phyloP scores from a whole-genome alignment of 257 asterid species.

The Fraxinus anomala region DNA sequence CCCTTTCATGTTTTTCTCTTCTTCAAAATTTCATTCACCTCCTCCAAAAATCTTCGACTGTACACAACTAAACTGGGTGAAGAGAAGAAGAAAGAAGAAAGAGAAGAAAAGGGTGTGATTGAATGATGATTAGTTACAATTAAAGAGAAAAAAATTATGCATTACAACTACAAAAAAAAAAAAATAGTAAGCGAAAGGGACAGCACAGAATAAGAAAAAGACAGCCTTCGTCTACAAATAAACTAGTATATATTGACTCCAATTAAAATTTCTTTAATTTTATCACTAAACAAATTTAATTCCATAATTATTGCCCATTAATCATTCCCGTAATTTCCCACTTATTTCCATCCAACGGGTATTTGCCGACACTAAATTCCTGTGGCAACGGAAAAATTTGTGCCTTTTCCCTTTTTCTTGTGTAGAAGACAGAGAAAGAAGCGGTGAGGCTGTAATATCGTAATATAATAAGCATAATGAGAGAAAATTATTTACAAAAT shows the following conservation, averaged over 20 bases:
- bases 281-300: constrained; percentile 24
- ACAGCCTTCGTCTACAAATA: constrained; percentile 55
- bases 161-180: constrained; percentile 11
- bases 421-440: constrained; percentile 5
- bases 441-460: constrained; percentile 22
- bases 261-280: not conserved
- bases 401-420: constrained; percentile 2
- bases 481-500: constrained; percentile 30
- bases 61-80: constrained; percentile 28
- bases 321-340: constrained; percentile 42
- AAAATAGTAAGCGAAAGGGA: constrained; percentile 67
- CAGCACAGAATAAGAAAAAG: constrained; percentile 58
- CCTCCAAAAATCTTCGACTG: constrained; percentile 35
- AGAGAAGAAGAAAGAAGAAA: constrained; percentile 28
- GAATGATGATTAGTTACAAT: constrained; percentile 77
- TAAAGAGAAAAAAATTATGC: constrained; percentile 44
- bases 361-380: constrained; percentile 74
- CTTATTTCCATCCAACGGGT: constrained; percentile 39
- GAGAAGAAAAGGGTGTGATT: constrained; percentile 37
- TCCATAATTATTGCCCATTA: constrained; percentile 44
- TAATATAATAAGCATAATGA: constrained; percentile 27
- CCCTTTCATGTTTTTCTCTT: constrained; percentile 65
- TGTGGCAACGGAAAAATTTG: constrained; percentile 34
- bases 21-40: constrained; percentile 57
- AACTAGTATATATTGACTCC: constrained; percentile 33